Evolutionary conservation across 805 yeast species (phyloP), one percentile per base, ranked within the genome.

Genomic region (Candida golubevii): DNA sequence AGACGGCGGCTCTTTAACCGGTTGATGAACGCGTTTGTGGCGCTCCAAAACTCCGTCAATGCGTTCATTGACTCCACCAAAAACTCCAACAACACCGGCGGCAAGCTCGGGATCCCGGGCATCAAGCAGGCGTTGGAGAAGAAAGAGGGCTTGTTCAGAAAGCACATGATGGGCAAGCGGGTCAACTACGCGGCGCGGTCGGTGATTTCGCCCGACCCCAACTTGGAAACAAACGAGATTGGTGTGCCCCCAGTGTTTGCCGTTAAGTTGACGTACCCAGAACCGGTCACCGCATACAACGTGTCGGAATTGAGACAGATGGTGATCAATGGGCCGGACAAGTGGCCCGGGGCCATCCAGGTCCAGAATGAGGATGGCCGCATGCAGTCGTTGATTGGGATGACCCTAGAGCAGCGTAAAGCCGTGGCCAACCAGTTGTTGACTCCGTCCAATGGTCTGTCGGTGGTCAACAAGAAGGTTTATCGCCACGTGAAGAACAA

Each of bases 91-190:
- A 75, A 79, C 10, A 76, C 74, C 37, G 82, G 82, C 23, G 81
- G 85, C 10, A 79, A 82, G 50, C 67, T 79, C 39, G 90, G 97
- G 26, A 78, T 80, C 33, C 99, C 99, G 2, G 99, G 99, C 72
- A 81, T 93, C 59, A 93, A 93, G 65, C 99, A 93, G 74, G 95
- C 96, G 9, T 75, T 93, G 60, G 99, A 93, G 68, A 91, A 93
- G 82, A 93, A 93, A 65, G 99, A 93, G 69, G 99, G 99, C 63
- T 75, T 91, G 53, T 93, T 93, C 76, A 82, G 99, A 74, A 93
- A 91, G 65, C 96, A 93, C 62, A 93, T 93, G 99, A 93, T 93
- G 99, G 99, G 99, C 64, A 93, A 93, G 76, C 89, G 99, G 75
- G 99, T 93, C 48, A 95, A 93, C 66, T 91, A 88, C 61, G 97